Evolutionary conservation across 495 filamentous ascomycete species (phyloP).

Genomic region (Penicillium ochrochloron): DNA sequence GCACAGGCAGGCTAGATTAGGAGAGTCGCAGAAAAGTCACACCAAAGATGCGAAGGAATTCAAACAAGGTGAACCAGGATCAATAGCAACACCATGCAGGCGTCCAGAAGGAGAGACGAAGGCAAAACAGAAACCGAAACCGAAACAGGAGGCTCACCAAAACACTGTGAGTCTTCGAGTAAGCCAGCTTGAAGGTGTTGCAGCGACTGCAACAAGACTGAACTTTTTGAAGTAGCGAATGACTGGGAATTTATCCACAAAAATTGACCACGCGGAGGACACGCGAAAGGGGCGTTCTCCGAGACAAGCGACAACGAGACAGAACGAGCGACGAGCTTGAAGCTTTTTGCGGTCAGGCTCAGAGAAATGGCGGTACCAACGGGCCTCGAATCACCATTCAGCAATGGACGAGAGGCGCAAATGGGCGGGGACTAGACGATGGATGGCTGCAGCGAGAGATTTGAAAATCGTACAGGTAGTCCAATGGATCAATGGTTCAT

Average conservation of each 20-base stretch:
- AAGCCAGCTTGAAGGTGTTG: slow-evolving; percentile 61
- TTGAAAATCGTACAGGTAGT: slow-evolving; percentile 31
- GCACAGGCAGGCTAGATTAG: neutral
- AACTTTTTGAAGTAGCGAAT: slow-evolving; percentile 51
- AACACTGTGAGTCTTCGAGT: slow-evolving; percentile 55
- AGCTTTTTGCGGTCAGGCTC: slow-evolving; percentile 40
- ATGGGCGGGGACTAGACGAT: slow-evolving; percentile 35
- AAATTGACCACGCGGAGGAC: slow-evolving; percentile 45
- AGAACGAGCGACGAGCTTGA: slow-evolving; percentile 51
- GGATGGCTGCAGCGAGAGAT: slow-evolving; percentile 45
- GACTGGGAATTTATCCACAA: slow-evolving; percentile 52
- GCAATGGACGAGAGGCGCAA: slow-evolving; percentile 25
- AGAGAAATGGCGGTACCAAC: slow-evolving; percentile 34
- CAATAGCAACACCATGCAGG: slow-evolving; percentile 28
- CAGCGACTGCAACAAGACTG: slow-evolving; percentile 53
- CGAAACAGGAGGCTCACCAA: slow-evolving; percentile 50
- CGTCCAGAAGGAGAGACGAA: slow-evolving; percentile 29
- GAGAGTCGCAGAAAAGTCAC: neutral
- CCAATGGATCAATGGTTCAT: slow-evolving; percentile 28
- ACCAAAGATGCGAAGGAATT: slow-evolving; percentile 15
- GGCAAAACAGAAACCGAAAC: slow-evolving; percentile 12
- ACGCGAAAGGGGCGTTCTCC: slow-evolving; percentile 37
- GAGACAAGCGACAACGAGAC: slow-evolving; percentile 30
- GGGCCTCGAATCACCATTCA: slow-evolving; percentile 46
- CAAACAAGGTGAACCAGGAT: slow-evolving; percentile 30